Base-by-base conservation (phyloP, 1,284 basidiomycete species). In the Trichosporon sp. region DNA sequence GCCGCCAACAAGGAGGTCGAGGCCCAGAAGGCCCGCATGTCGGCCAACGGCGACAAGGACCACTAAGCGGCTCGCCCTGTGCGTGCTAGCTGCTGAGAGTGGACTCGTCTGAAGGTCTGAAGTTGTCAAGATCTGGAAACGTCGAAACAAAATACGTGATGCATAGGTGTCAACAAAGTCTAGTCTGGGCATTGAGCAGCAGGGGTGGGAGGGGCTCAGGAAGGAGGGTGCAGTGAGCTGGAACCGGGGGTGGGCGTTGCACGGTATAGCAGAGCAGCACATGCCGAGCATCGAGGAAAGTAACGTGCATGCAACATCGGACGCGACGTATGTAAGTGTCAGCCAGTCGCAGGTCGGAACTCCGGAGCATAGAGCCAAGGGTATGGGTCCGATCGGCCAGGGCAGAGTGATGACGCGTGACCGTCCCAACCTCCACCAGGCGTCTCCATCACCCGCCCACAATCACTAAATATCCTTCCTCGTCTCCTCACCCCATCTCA, bases 1-100 rank as follows among this genome's bases (percentile, higher is more conserved):
- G 77, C 77, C 75, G 71, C 73, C 65, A 76, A 76, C 67, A 71
- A 74, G 68, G 68, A 69, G n/a, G 80, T 80, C 70, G 76, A 82
- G 76, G 80, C 76, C 65, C 78, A 82, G 70, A 19, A 63, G 59
- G 14, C 16, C 32, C 31, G 14, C 72, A 63, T 63, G 59, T 76
- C 56, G 21, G 48, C 43, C 14, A 48, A 65, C 67, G 63, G 65
- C 48, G 67, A 65, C 59, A 66, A 65, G 46, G 21, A 8, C 65
- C 26, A 67, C 61, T 38, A 70, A 51, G 61, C 51, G 51, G 16
- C 8, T 63, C 32, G 56, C 26, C 26, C 26, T 26, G 26, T 26
- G 26, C 26, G 26, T 26, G 26, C 26, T 26, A 26, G 37, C 54
- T 14, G 56, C 10, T 26, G 26, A 26, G 26, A 26, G 14, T 32